Base-by-base conservation (phyloP, 768 basidiomycete species). In the Xanthoconium stramineum region DNA sequence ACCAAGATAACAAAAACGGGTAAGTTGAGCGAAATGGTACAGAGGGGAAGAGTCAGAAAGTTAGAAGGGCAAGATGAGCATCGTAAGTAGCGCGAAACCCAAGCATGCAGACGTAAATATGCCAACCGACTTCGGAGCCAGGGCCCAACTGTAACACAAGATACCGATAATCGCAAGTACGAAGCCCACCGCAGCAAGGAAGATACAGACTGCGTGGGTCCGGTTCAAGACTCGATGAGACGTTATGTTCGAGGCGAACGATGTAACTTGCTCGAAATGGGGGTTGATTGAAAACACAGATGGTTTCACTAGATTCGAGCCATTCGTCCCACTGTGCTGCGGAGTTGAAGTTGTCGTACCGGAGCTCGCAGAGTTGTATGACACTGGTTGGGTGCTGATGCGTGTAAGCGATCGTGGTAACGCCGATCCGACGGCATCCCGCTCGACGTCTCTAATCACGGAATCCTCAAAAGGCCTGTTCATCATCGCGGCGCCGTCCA, bases 191-290 rank as follows among this genome's bases (percentile, higher is more conserved):
- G 72, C 68, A 9, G 83, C 69, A 7, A 81, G 64, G 55, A 70
- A 57, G 51, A 84, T 76, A 56, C 80, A 82, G 5, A 84, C 65
- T n/a, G 72, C 59, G 53, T 84, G 82, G 37, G 75, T 77, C 12
- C 78, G 74, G 50, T 73, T 74, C 37, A 85, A 73, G 29, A 85
- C 13, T 11, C 3, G 68, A 55, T 80, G 76, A 5, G 64, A 61
- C 12, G 69, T 72, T 71, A 32, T 77, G 71, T 37, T 71, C 15
- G 65, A 35, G 50, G 64, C 63, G 66, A 82, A 79, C 3, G 73
- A 76, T 6, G 79, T 80, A 17, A 81, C 77, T 55, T 77, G 77
- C 45, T 80, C 80, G 13, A 85, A 59, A 46, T 79, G 81, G 6
- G 83, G 83, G 58, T 80, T 71, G 24, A 68, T 57, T 4, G 71